phyloP scores from a whole-genome alignment of 768 basidiomycete species.

The Leccinum uliginosum region DNA sequence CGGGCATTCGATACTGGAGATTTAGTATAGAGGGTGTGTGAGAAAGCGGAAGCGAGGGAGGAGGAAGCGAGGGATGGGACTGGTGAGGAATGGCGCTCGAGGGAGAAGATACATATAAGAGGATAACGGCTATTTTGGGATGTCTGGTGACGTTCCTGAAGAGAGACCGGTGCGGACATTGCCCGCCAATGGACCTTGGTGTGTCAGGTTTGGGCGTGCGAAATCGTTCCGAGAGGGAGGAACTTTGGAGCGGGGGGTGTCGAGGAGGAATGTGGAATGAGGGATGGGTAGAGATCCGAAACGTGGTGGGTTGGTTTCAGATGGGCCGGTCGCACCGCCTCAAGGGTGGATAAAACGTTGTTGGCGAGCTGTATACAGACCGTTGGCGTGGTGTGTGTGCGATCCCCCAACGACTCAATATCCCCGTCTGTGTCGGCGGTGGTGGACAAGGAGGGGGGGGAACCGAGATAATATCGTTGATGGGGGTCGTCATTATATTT shows the following conservation, averaged over 20 bases:
- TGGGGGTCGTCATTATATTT: conserved; percentile 1
- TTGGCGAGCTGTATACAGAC: conserved; percentile 16
- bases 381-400: conserved; percentile 1
- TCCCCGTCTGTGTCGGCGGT: conserved; percentile 1
- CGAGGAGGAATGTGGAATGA: conserved; percentile 6
- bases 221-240: not conserved
- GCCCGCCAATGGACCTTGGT: conserved; percentile 1
- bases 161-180: conserved; percentile 11
- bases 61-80: not conserved
- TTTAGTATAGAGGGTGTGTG: not conserved
- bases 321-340: conserved; percentile 15
- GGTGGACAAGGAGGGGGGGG: not conserved
- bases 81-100: not conserved
- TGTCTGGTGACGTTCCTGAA: conserved; percentile 13
- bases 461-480: not conserved
- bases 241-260: not conserved
- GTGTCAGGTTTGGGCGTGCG: conserved; percentile 15
- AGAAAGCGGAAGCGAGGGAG: not conserved
- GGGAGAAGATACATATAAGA: conserved; percentile 6
- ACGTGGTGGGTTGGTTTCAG: conserved; percentile 9
- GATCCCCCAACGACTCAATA: too few species aligned
- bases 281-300: conserved; percentile 14
- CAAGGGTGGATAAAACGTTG: conserved; percentile 18
- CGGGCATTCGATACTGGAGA: not conserved
- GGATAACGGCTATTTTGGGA: conserved; percentile 20